Evolutionary conservation across 345 rosid species (phyloP).

Genomic region (Psidium friedrichsthalianum): DNA sequence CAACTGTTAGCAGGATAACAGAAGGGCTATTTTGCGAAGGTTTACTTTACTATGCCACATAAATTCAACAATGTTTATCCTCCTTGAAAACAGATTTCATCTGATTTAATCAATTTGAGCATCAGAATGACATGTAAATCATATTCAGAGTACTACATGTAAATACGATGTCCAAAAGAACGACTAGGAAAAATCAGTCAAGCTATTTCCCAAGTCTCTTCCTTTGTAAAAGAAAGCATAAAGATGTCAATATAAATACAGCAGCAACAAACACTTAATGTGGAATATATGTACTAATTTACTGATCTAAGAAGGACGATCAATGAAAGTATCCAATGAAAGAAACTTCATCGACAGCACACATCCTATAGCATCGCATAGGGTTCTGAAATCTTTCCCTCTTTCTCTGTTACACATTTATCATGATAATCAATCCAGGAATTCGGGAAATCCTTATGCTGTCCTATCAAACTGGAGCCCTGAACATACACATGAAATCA

Average conservation of each 20-base stretch:
- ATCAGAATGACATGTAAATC: not conserved
- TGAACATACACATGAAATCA: not conserved
- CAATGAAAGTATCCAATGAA: not conserved
- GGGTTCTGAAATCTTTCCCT: not conserved
- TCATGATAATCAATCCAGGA: not conserved
- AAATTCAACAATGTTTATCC: not conserved
- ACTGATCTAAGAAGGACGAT: not conserved
- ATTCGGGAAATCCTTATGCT: not conserved
- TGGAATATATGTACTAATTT: not conserved
- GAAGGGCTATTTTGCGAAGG: not conserved
- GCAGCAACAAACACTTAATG: not conserved
- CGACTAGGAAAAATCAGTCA: not conserved
- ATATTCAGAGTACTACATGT: not conserved
- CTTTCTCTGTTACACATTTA: not conserved
- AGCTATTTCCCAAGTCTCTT: not conserved
- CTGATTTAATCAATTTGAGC: not conserved
- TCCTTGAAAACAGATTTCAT: not conserved
- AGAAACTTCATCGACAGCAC: not conserved
- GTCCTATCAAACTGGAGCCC: not conserved
- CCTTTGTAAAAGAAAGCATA: not conserved
- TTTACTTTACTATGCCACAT: not conserved
- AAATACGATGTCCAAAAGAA: not conserved
- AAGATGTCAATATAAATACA: not conserved
- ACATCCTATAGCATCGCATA: not conserved
- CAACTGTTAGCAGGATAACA: constrained; percentile 1